Base-by-base conservation (phyloP, 1,284 basidiomycete genomes). In the Ustilago sp. region DNA sequence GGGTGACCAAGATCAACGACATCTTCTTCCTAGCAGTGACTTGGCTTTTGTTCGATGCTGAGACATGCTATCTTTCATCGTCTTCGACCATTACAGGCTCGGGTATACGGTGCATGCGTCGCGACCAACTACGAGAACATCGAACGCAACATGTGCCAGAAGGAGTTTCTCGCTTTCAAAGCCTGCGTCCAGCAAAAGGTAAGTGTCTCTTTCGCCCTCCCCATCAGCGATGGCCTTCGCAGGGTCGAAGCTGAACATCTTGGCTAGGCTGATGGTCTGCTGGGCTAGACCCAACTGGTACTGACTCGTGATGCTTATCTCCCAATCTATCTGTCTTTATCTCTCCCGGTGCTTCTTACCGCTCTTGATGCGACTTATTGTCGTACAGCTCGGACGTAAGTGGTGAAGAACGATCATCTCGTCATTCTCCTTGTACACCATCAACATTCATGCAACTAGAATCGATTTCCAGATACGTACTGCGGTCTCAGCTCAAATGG, bases 91-190 rank as follows among this genome's bases (percentile, higher is more conserved):
- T 39, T 28, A 45, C 1, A 93, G 77, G 93, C 93, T 35, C 88
- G 90, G 9, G 87, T 85, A 12, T 95, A 95, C 81, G 93, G 93
- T 31, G 91, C 91, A 85, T 95, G 93, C 82, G 90, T 95, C 32
- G 86, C 91, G 19, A 89, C 90, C 4, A 90, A 89, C 3, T 93
- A 94, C 86, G 91, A 90, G 23, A 93, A 94, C 79, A 90, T 93
- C 13, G 89, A 88, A 72, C 91, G 91, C 85, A 92, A 93, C 80
- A 89, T 89, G 64, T 95, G 93, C 87, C 90, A 90, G 65, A 89
- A 89, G 13, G 93, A 94, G 85, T 95, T 94, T 74, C 88, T 88
- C 7, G 89, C 89, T 74, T 95, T 95, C 83, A 91, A 90, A 39
- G 87, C 89, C 52, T 94, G 93, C 85, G 84, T 94, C 51, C 90